A percentile compares a stretch with the other conserved stretches of the same genome.
Conservation (phyloP, 345 rosid genomes). For the Brassica nigra region DNA sequence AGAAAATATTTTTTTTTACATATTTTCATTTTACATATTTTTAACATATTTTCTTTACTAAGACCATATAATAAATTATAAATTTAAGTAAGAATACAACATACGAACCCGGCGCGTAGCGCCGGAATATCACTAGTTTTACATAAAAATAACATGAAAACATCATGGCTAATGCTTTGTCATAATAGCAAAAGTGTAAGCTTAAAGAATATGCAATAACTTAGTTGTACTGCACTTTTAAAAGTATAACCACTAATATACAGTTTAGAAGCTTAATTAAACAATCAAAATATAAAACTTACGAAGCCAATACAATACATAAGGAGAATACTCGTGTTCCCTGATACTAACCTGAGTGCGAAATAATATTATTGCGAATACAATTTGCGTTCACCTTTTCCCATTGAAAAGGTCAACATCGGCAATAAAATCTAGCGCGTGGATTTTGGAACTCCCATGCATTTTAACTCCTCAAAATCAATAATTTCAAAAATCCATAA, state of each 20-base stretch:
- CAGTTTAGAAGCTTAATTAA: background rate
- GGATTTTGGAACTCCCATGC: slow-evolving; percentile 41
- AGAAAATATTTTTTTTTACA: too few relatives aligned
- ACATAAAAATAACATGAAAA: slow-evolving; percentile 4
- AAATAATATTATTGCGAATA: slow-evolving; percentile 11
- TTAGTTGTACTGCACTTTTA: background rate
- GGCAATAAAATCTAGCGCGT: slow-evolving; percentile 37
- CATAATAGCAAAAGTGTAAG: slow-evolving; percentile 29
- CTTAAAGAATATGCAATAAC: slow-evolving; percentile 6
- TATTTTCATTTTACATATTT: too few relatives aligned
- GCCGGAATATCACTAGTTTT: too few relatives aligned
- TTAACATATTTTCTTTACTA: too few relatives aligned
- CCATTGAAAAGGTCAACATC: slow-evolving; percentile 37
- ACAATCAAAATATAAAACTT: background rate
- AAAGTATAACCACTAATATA: background rate
- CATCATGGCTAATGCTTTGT: slow-evolving; percentile 10
- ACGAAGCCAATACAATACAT: background rate
- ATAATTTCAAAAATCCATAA: slow-evolving; percentile 7
- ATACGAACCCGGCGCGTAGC: too few relatives aligned
- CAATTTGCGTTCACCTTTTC: background rate
- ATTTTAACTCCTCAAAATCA: slow-evolving; percentile 10
- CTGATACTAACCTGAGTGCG: background rate
- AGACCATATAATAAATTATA: too few relatives aligned
- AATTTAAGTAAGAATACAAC: too few relatives aligned
- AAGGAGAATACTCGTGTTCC: background rate